Base-by-base conservation (phyloP, 192 early-diverging fungal species). In the Haplosporangium gracile region DNA sequence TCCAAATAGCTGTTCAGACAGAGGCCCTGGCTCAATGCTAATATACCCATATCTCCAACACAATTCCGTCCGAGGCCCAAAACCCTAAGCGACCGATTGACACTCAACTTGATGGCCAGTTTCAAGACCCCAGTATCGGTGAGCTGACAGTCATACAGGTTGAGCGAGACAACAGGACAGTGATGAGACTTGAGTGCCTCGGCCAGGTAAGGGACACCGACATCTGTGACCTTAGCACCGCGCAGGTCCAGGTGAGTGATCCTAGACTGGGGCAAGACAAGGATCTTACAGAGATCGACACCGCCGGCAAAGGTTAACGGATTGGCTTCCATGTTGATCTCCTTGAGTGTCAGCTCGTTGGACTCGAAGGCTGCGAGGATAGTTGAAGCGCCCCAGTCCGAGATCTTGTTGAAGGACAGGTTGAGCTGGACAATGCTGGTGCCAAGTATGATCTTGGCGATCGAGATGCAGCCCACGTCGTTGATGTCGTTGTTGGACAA, bases 201-300 rank as follows among this genome's bases (percentile, higher is more conserved):
- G 13, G 79, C 84, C 13, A 86, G 34, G 24, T 80, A 86, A 18
- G 84, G 84, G 34, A 86, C 39, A 8, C 84, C 84, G 4, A 86
- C 84, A 81, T 86, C 84, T 7, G 84, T 86, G 24, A 86, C 79
- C 18, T 86, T 86, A 76, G 84, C 84, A 11, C 79, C 79, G 38
- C 79, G 72, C 4, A 86, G 76, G 51, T 86, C 79, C 36, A 86
- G 24, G 74, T 77, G 79, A 2, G 84, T 81, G 26, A 86, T 78
- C 43, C 65, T n/a, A 15, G 84, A 86, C 32, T 73, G 74, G 0
- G 84, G 79, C 20, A 86, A 32, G 20, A 49, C 84, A 53, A 86
- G 60, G 68, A 86, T 81, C 79, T 86, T 86, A 72, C 84, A 86
- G 18, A 86, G 77, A 15, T 86, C 79, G 4, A 83, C 76, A 2